Evolutionary conservation across 495 filamentous ascomycete genomes (phyloP).

Genomic region (Ramalina intermedia): DNA sequence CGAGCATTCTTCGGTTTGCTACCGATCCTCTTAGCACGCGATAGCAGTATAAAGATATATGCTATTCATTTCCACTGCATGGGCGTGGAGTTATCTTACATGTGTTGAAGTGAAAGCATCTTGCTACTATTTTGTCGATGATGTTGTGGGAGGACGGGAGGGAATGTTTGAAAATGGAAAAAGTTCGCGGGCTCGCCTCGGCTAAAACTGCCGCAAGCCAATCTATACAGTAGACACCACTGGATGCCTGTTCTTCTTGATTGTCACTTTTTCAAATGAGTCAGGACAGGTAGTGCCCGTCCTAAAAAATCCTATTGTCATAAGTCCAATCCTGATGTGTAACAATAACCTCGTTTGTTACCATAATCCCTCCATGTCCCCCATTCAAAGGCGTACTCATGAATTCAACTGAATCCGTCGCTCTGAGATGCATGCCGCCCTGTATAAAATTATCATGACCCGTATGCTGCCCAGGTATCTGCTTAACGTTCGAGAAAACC

Average conservation of each 20-base stretch:
- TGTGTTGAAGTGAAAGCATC: constrained; percentile 24
- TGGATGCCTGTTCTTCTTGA: too few species aligned
- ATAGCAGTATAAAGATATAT: too few species aligned
- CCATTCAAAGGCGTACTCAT: neutral
- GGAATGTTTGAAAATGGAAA: neutral
- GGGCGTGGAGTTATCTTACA: constrained; percentile 23
- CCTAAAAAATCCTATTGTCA: constrained; percentile 4
- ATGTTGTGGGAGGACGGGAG: neutral
- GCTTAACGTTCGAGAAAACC: neutral
- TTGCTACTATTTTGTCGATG: neutral
- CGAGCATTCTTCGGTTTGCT: constrained; percentile 89
- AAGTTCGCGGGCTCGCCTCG: neutral
- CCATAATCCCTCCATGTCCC: neutral
- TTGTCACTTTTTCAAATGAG: too few species aligned
- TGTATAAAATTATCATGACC: constrained; percentile 1
- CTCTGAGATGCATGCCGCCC: neutral
- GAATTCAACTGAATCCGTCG: neutral
- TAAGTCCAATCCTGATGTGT: constrained; percentile 7
- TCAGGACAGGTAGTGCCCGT: too few species aligned
- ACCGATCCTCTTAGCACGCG: constrained; percentile 4
- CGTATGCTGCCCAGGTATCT: neutral
- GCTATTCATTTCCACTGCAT: neutral
- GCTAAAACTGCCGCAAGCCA: too few species aligned
- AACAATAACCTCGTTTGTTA: constrained; percentile 5
- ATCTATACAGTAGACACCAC: too few species aligned